Percentiles rank a stretch among this genome's conserved stretches.
phyloP scores from a whole-genome alignment of 768 basidiomycete genomes.

The Rhodosporidiobolus sp. region DNA sequence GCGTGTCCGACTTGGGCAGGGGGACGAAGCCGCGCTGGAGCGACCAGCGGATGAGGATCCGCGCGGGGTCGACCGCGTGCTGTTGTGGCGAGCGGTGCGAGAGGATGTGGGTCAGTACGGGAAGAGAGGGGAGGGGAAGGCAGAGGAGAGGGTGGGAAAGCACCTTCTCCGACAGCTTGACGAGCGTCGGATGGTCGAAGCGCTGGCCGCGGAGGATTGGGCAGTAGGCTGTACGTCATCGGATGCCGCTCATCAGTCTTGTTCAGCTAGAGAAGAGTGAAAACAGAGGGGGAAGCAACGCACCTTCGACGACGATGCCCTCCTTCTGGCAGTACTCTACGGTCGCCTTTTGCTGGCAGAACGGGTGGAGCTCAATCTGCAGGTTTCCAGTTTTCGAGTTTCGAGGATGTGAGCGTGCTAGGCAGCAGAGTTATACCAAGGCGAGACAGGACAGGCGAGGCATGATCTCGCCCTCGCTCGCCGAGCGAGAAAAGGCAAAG shows the following conservation, averaged over 20 bases:
- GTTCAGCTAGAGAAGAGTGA: too few relatives aligned
- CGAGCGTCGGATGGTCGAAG: slow-evolving; percentile 55
- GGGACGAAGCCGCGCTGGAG: slow-evolving; percentile 59
- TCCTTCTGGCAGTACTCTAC: slow-evolving; percentile 60
- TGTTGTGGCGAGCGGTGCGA: slow-evolving; percentile 12
- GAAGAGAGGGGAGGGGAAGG: not conserved
- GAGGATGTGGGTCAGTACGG: too few relatives aligned
- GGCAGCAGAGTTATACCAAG: slow-evolving; percentile 56
- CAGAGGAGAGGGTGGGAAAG: slow-evolving; percentile 7
- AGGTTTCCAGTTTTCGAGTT: too few relatives aligned
- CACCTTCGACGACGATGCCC: slow-evolving; percentile 61
- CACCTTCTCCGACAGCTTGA: slow-evolving; percentile 62
- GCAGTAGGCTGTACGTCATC: slow-evolving; percentile 59
- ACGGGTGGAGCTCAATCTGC: slow-evolving; percentile 58
- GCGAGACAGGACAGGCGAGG: slow-evolving; percentile 46
- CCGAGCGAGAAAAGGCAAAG: slow-evolving; percentile 19
- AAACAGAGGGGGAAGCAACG: not conserved
- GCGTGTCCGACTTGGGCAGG: slow-evolving; percentile 74
- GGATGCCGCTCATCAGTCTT: not conserved
- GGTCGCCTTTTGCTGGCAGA: slow-evolving; percentile 63
- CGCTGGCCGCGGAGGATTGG: slow-evolving; percentile 61
- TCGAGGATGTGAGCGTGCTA: too few relatives aligned
- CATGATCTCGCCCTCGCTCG: slow-evolving; percentile 9
- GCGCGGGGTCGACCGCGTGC: slow-evolving; percentile 49
- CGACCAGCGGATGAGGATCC: slow-evolving; percentile 54